phyloP scores from a whole-genome alignment of 176 grass and related monocot species.

The Cenchrus fungigraminus region DNA sequence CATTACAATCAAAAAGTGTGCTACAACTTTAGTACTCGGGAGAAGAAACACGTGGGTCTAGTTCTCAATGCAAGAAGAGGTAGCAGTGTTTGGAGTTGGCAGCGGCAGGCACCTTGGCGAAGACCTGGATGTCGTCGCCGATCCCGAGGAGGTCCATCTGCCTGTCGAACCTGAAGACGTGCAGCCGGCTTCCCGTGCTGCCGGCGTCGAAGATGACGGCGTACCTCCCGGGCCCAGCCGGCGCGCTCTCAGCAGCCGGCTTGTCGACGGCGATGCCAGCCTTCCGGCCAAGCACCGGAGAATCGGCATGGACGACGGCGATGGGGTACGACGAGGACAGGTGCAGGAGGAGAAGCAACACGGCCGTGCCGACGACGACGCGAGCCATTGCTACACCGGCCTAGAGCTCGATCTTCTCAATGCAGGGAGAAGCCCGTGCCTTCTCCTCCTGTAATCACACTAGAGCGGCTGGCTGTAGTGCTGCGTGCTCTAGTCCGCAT shows the following conservation, averaged over 20 bases:
- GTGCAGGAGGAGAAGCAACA: neutral
- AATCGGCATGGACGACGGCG: neutral
- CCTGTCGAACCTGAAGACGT: conserved; percentile 18
- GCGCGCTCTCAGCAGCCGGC: neutral
- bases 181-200: conserved; percentile 4
- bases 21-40: neutral
- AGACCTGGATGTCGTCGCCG: neutral
- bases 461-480: neutral
- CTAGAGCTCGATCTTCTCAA: neutral
- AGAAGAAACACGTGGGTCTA: too few species aligned
- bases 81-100: too few species aligned
- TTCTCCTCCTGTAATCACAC: neutral
- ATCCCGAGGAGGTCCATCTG: neutral
- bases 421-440: neutral
- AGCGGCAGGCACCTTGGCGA: neutral
- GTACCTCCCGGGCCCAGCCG: neutral
- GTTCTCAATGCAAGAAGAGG: too few species aligned
- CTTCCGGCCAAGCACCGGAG: neutral
- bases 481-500: neutral
- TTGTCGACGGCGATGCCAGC: neutral
- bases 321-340: neutral
- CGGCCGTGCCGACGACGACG: neutral
- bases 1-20: neutral
- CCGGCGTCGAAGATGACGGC: conserved; percentile 23
- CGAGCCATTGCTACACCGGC: neutral